Conservation (phyloP, 1,284 basidiomycete species). For the Marasmius tenuissimus region DNA sequence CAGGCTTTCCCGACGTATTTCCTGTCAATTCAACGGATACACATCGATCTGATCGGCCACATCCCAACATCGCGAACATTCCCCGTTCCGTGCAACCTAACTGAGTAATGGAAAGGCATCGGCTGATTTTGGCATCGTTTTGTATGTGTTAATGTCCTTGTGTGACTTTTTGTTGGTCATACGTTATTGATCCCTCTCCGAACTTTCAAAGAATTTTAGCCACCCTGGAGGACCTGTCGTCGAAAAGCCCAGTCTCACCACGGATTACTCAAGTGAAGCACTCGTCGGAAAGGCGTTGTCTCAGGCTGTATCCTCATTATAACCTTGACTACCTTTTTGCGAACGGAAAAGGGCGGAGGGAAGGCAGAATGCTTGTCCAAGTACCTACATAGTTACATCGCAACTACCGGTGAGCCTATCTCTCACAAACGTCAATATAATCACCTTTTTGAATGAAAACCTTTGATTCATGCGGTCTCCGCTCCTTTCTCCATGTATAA, state of each 20-base stretch:
- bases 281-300: not conserved
- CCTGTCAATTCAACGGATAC: not conserved
- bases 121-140: not conserved
- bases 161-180: not conserved
- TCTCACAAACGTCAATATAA: no score
- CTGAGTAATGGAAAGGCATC: not conserved
- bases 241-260: not conserved
- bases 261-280: not conserved
- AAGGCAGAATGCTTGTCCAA: no score
- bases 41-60: not conserved
- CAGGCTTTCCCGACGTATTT: not conserved
- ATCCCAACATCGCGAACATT: not conserved
- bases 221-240: not conserved
- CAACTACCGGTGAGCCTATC: no score
- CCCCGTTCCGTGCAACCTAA: not conserved
- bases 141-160: not conserved
- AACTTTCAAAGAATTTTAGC: conserved; percentile 1
- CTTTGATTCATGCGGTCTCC: no score
- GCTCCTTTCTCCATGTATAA: no score
- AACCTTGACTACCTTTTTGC: no score
- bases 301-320: not conserved
- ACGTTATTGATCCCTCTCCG: not conserved
- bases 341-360: no score
- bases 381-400: no score
- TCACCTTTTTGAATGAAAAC: no score